phyloP scores from a whole-genome alignment of 768 basidiomycete genomes.

The Dictyophora rubrovolvata region DNA sequence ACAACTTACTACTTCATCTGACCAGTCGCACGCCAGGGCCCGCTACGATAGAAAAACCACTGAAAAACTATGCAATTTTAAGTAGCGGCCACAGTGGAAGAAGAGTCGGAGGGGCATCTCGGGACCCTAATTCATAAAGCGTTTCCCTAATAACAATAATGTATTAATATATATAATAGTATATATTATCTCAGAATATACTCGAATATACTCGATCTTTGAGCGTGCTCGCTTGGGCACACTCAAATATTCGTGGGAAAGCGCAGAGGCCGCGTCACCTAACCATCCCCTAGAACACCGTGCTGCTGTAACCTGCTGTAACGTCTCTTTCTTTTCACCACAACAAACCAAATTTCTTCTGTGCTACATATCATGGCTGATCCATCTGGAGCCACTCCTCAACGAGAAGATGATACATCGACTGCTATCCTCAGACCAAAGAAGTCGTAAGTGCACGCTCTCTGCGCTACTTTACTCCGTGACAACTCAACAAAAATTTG shows the following conservation, averaged over 20 bases:
- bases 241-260: slow-evolving; percentile 7
- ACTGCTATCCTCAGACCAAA: slow-evolving; percentile 95
- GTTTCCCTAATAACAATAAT: no score
- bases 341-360: background rate
- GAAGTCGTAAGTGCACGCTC: slow-evolving; percentile 70
- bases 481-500: slow-evolving; percentile 12
- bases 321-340: background rate
- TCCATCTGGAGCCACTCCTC: slow-evolving; percentile 74
- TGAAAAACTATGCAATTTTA: no score
- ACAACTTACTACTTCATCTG: background rate
- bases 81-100: no score
- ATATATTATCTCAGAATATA: no score
- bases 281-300: background rate
- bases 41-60: background rate
- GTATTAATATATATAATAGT: no score
- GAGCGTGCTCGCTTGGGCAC: no score
- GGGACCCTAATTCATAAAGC: no score
- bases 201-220: no score
- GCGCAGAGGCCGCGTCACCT: slow-evolving; percentile 7
- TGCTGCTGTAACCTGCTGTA: background rate
- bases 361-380: slow-evolving; percentile 41
- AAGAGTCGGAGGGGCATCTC: no score
- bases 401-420: slow-evolving; percentile 75
- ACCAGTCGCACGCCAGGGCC: background rate
- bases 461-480: slow-evolving; percentile 9